These are phyloP conservation scores for Aureobasidium subglaciale DNA, from an alignment of 2,329 filamentous ascomycete species.

Conservation along the genomic window DNA sequence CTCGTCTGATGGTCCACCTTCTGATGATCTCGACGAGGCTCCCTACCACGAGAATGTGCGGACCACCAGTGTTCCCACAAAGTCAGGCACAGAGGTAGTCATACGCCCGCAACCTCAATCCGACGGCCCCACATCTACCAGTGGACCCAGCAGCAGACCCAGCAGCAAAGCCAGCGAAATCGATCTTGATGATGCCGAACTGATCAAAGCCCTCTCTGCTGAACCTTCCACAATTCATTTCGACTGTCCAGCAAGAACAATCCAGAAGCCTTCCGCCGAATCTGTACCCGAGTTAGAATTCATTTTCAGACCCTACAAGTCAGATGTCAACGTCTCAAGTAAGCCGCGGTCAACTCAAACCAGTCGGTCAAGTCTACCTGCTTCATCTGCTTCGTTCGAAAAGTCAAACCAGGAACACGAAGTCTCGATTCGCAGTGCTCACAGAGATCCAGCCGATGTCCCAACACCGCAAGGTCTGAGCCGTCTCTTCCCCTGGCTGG, in stretches of 20 bases:
- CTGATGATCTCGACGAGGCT: neutral
- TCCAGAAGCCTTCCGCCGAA: neutral
- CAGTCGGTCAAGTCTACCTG: neutral
- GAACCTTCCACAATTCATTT: neutral
- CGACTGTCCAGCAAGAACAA: neutral
- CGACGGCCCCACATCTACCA: neutral
- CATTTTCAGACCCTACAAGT: neutral
- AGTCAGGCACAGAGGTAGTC: neutral
- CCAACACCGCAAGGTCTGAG: neutral
- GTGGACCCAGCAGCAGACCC: neutral
- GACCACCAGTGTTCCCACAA: constrained; percentile 5
- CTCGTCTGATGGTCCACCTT: neutral
- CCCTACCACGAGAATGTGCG: neutral
- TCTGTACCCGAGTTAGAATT: neutral
- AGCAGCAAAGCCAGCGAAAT: neutral
- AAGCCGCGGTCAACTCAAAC: neutral
- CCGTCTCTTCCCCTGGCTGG: neutral
- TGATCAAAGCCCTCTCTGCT: neutral
- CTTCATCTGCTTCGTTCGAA: neutral
- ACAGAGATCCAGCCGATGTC: neutral
- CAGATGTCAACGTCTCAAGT: neutral
- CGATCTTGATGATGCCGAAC: neutral
- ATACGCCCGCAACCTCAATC: neutral
- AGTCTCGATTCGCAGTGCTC: neutral
- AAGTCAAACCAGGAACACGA: constrained; percentile 6